phyloP scores from a whole-genome alignment of 371 early-diverging fungal species.

The Umbelopsis sp. region DNA sequence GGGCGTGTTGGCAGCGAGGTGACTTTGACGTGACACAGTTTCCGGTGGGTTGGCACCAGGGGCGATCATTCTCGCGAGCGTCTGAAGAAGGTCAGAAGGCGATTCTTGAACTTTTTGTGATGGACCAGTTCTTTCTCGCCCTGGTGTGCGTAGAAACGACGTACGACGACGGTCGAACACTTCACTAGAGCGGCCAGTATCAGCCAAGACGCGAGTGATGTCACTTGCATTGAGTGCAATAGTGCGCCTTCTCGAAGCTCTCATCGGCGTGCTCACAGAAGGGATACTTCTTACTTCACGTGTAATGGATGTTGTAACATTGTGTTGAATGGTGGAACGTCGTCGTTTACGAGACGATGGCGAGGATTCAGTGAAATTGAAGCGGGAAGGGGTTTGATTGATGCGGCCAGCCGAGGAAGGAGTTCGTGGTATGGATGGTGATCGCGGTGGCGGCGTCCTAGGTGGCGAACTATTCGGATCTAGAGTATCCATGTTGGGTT shows the following conservation, averaged over 20 bases:
- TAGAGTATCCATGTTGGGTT: not conserved
- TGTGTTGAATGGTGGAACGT: not conserved
- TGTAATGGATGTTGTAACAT: not conserved
- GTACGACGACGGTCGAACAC: not conserved
- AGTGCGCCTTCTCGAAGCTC: not conserved
- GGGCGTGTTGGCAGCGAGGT: not conserved
- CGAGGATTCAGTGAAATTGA: not conserved
- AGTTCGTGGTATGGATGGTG: not conserved
- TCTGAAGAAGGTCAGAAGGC: conserved; percentile 4
- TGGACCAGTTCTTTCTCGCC: not conserved
- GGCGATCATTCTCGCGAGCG: conserved; percentile 2
- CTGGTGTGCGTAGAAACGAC: not conserved
- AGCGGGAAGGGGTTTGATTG: conserved; percentile 8
- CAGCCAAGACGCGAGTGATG: not conserved
- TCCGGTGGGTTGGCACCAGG: not conserved
- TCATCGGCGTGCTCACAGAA: not conserved
- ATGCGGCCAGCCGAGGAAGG: conserved; percentile 7
- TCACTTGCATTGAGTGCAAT: conserved; percentile 13
- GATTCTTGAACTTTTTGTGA: not conserved
- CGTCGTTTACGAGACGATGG: conserved; percentile 7
- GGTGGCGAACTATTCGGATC: conserved; percentile 3
- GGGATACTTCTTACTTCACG: not conserved
- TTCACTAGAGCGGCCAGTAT: conserved; percentile 2
- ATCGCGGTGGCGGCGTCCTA: conserved; percentile 13
- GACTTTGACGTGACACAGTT: not conserved